Evolutionary conservation across 495 filamentous ascomycete genomes (phyloP).

Genomic region (Penicillium alfredii): DNA sequence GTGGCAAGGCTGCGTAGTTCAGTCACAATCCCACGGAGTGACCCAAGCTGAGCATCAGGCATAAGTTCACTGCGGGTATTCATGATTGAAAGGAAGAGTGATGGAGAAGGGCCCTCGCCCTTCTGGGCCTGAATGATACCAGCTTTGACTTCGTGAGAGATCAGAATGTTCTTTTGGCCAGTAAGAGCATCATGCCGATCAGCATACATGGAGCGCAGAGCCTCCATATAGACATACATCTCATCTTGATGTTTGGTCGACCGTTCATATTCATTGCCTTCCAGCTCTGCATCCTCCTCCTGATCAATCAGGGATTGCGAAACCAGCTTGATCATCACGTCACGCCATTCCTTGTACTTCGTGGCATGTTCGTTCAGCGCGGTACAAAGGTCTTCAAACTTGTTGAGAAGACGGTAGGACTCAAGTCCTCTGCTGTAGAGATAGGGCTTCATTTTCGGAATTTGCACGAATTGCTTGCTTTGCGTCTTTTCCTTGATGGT

Average conservation of each 20-base stretch:
- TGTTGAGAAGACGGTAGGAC: constrained; percentile 48
- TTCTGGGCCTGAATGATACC: constrained; percentile 53
- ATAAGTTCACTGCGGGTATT: constrained; percentile 49
- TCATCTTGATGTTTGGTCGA: constrained; percentile 82
- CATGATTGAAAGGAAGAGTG: constrained; percentile 59
- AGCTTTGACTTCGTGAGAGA: constrained; percentile 64
- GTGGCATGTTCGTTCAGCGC: constrained; percentile 64
- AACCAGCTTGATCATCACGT: constrained; percentile 62
- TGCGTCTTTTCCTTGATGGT: constrained; percentile 37
- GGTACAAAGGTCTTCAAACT: constrained; percentile 47
- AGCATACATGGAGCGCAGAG: constrained; percentile 64
- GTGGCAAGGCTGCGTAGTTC: constrained; percentile 59
- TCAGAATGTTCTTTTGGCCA: constrained; percentile 69
- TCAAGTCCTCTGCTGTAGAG: constrained; percentile 56
- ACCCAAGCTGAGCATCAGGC: constrained; percentile 51
- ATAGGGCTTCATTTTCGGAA: constrained; percentile 53
- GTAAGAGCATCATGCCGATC: constrained; percentile 73
- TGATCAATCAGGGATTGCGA: constrained; percentile 74
- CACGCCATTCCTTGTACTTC: constrained; percentile 66
- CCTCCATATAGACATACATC: constrained; percentile 77
- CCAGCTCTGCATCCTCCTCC: constrained; percentile 61
- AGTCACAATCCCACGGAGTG: constrained; percentile 61
- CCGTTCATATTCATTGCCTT: constrained; percentile 83
- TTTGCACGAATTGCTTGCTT: constrained; percentile 51
- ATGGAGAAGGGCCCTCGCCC: constrained; percentile 65